Evolutionary conservation across 306 rosid species (phyloP), one percentile per base, ranked within the genome.

Genomic region (Phaseolus lunatus): DNA sequence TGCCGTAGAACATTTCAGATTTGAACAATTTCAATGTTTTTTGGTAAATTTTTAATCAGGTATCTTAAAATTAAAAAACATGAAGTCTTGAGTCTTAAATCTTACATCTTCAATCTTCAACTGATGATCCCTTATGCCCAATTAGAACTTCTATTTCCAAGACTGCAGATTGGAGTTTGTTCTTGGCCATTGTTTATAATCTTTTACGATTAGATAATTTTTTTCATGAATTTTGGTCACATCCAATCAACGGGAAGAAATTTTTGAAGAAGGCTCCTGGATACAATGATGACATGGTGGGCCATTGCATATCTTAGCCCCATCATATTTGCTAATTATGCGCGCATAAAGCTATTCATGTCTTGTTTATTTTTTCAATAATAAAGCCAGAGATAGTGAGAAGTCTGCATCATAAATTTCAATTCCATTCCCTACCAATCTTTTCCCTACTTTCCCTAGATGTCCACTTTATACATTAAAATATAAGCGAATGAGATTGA

Each of bases 391-490:
- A 57, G 73, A 20, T 41, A 63, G 74, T 79, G 85, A 73, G 77
- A 18, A 72, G 70, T 81, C 80, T 58, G 61, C 61, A 41, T 81
- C 78, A 59, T 62, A 67, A 52, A 62, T 45, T 70, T 77, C 24
- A 56, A 68, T 82, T 44, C 66, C 62, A 33, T 71, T 66, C 54
- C 18, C 54, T 41, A 70, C 22, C 65, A 59, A 56, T 27, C 83
- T 69, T 84, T 72, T 26, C 62, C 66, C 65, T 70, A 77, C 48
- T 53, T 18, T 52, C 53, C 74, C 19, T 72, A 58, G 71, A 57
- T 64, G 70, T 41, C 80, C 52, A 13, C 84, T 85, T 80, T 76
- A 82, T 70, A 14, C 71, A 68, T 67, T 54, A 80, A 57, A 79
- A 62, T 72, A 73, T 62, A 58, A 47, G 78, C 54, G 43, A 39